Evolutionary conservation across 1,284 basidiomycete species (phyloP).

Genomic region (Apiotrichum siamense): DNA sequence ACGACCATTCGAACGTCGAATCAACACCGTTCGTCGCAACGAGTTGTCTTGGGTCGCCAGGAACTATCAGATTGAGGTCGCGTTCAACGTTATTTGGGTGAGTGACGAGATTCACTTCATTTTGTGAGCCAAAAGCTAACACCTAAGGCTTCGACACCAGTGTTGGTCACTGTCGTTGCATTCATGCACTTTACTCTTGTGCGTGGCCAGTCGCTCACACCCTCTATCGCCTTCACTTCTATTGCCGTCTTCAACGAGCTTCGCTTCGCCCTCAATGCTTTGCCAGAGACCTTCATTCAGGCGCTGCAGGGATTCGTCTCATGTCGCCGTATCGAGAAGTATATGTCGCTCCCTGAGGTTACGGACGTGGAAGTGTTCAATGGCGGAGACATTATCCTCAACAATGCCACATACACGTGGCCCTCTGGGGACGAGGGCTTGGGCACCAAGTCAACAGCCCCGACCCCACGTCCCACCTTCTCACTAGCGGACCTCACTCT

Average conservation of each 20-base stretch:
- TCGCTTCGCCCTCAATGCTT: conserved; percentile 61
- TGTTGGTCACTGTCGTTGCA: conserved; percentile 46
- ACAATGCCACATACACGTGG: conserved; percentile 83
- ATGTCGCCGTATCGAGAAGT: conserved; percentile 83
- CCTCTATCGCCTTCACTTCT: conserved; percentile 74
- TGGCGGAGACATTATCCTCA: conserved; percentile 59
- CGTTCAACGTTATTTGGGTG: conserved; percentile 80
- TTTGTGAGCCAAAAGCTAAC: no score
- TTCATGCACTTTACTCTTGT: conserved; percentile 59
- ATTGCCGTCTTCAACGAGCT: conserved; percentile 75
- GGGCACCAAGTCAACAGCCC: conserved; percentile 50
- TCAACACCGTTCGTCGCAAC: conserved; percentile 66
- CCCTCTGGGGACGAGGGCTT: conserved; percentile 60
- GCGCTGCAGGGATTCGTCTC: conserved; percentile 77
- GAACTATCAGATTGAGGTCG: conserved; percentile 78
- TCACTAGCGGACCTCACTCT: conserved; percentile 71
- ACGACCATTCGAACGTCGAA: conserved; percentile 72
- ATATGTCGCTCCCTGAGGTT: conserved; percentile 67
- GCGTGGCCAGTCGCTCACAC: conserved; percentile 61
- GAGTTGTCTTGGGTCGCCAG: conserved; percentile 76
- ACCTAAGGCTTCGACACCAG: conserved; percentile 42
- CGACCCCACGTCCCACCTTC: conserved; percentile 73
- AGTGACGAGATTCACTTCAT: no score
- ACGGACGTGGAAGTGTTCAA: conserved; percentile 55
- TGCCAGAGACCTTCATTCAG: conserved; percentile 85